phyloP scores from a whole-genome alignment of 2,329 filamentous ascomycete species.

The Microcera coccophila region DNA sequence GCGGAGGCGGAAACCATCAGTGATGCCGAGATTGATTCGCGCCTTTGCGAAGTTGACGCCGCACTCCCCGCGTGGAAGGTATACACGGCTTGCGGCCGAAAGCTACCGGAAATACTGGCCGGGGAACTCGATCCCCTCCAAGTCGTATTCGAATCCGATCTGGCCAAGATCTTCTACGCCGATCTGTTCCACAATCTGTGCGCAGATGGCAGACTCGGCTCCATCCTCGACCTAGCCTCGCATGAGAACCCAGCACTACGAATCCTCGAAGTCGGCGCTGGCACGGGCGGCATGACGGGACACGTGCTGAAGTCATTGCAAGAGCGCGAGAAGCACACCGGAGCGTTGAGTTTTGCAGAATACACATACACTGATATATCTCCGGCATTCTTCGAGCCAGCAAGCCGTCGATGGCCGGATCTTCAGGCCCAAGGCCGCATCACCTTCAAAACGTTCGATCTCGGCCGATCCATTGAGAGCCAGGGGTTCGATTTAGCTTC shows the following conservation, averaged over 20 bases:
- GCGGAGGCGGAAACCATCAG: slow-evolving; percentile 12
- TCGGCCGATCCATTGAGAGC: slow-evolving; percentile 2
- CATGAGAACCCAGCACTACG: slow-evolving; percentile 34
- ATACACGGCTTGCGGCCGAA: slow-evolving; percentile 27
- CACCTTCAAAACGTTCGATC: slow-evolving; percentile 26
- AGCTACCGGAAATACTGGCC: slow-evolving; percentile 29
- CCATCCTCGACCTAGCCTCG: slow-evolving; percentile 10
- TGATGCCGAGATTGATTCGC: slow-evolving; percentile 24
- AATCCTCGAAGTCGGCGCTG: slow-evolving; percentile 40
- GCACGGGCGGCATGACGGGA: slow-evolving; percentile 35
- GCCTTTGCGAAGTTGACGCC: slow-evolving; percentile 25
- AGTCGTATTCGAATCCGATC: slow-evolving; percentile 34
- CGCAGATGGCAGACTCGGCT: slow-evolving; percentile 5
- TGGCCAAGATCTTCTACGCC: slow-evolving; percentile 33
- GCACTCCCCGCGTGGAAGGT: slow-evolving; percentile 31
- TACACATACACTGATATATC: slow-evolving; percentile 43
- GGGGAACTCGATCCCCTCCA: slow-evolving; percentile 33
- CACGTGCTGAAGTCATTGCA: slow-evolving; percentile 23
- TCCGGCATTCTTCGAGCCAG: slow-evolving; percentile 30
- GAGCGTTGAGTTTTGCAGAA: slow-evolving; percentile 3
- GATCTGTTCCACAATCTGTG: slow-evolving; percentile 29
- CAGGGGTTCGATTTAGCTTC: slow-evolving; percentile 15
- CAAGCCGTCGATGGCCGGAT: slow-evolving; percentile 9
- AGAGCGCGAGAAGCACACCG: slow-evolving; percentile 17
- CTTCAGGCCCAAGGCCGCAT: slow-evolving; percentile 5